Conservation (phyloP, 2,329 filamentous ascomycete genomes). For the Dothideomycetidae sp. region DNA sequence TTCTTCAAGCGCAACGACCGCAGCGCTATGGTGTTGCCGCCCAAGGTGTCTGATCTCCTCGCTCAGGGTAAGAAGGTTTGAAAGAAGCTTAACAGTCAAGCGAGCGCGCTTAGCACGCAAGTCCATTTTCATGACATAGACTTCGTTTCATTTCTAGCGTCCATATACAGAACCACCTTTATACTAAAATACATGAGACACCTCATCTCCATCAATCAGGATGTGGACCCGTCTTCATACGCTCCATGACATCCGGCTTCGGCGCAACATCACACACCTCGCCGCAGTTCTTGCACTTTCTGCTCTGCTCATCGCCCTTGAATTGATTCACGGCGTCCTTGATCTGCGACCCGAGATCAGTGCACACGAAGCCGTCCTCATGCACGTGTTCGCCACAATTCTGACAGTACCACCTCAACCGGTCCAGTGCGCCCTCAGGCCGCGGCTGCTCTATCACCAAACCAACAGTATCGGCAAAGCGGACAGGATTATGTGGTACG, state of each 20-base stretch:
- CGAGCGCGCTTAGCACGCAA: no score
- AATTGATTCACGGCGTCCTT: constrained; percentile 81
- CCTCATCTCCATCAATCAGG: constrained; percentile 1
- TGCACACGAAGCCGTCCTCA: constrained; percentile 77
- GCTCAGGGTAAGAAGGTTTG: constrained; percentile 37
- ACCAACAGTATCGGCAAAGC: constrained; percentile 87
- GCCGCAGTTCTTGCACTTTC: constrained; percentile 68
- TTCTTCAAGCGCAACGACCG: constrained; percentile 88
- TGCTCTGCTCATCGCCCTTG: constrained; percentile 50
- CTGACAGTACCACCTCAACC: constrained; percentile 81
- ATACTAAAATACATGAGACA: no score
- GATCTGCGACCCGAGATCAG: constrained; percentile 84
- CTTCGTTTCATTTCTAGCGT: no score
- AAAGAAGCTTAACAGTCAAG: constrained; percentile 10
- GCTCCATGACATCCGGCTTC: constrained; percentile 24
- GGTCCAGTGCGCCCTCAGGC: constrained; percentile 55
- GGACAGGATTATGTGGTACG: constrained; percentile 89
- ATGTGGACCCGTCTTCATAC: constrained; percentile 17
- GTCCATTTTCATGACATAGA: no score
- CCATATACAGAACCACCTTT: no score
- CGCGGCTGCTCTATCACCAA: constrained; percentile 80
- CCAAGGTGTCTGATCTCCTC: constrained; percentile 55
- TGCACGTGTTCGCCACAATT: constrained; percentile 59
- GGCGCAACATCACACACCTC: constrained; percentile 58
- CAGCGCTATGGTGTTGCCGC: constrained; percentile 69